Base-by-base conservation (phyloP, 192 early-diverging fungal genomes). In the Dispira parvispora region DNA sequence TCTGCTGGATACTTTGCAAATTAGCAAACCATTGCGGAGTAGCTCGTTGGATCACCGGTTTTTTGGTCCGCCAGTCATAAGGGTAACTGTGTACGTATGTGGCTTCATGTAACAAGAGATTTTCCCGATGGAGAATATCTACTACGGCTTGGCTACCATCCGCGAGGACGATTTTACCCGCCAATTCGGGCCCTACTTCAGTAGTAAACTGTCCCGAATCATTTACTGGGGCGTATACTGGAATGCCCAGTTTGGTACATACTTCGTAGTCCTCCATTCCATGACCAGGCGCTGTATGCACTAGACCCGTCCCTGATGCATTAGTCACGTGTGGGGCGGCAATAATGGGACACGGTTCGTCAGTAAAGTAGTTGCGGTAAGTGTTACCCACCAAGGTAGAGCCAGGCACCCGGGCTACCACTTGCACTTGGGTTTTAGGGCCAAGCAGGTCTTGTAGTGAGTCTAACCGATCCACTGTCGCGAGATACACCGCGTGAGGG, bases 1-100 rank as follows among this genome's bases (percentile, higher is more conserved):
- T 62, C 50, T 80, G 68, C 64, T 86, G 82, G 43, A 90, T 71
- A 13, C 73, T 69, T 23, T 75, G 75, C 3, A 90, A 71, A 46
- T 87, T 81, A 14, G 86, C 86, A 74, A 90, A 90, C 88, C 88
- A 90, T 69, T 90, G 88, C 43, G 84, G 79, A 9, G 88, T 90
- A 10, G 88, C 86, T 45, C 88, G 79, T 66, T 71, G 74, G 63
- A 90, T 88, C 47, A 90, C 78, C 3, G 88, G 88, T 60, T 82
- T 71, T 63, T 90, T 90, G 63, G 85, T 86, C 25, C 88, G 79
- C 88, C 88, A 90, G 75, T 90, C 88, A 56, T 88, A 90, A 8
- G 86, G 88, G 62, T 88, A 90, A 66, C 84, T 88, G 68, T 90
- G 88, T 11, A 65, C 71, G 61, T 83, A 80, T 23, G 65, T 68